These are phyloP conservation scores for Omphalea diandra DNA, from an alignment of 441 rosid species.

Conservation along the genomic window DNA sequence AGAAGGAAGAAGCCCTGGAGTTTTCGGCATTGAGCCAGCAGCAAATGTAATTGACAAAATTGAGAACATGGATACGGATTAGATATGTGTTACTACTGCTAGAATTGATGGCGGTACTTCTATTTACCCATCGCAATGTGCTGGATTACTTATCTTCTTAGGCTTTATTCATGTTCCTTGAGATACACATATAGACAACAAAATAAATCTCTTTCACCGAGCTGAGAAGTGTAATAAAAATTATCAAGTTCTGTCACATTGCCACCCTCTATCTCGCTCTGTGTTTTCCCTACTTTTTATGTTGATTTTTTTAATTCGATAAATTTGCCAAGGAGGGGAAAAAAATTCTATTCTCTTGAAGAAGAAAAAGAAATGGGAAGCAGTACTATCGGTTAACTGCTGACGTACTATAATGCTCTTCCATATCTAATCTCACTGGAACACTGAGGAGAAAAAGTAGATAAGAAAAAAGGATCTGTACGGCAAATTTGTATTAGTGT, in stretches of 20 bases:
- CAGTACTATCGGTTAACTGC: no score
- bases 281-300: no score
- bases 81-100: constrained; percentile 18
- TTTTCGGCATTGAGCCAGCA: not conserved
- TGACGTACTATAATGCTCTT: no score
- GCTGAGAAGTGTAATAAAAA: constrained; percentile 6
- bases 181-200: not conserved
- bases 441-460: not conserved
- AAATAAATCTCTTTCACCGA: not conserved
- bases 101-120: constrained; percentile 24
- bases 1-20: constrained; percentile 18
- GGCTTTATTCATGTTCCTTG: not conserved
- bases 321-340: no score
- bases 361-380: no score
- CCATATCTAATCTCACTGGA: no score
- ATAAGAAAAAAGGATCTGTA: not conserved
- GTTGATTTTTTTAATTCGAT: no score
- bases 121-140: constrained; percentile 14
- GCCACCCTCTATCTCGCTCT: no score
- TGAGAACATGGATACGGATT: constrained; percentile 19
- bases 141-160: not conserved
- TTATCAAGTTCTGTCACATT: no score
- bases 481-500: constrained; percentile 17
- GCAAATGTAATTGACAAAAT: constrained; percentile 3
- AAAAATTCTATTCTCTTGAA: no score